Evolutionary conservation across 2,329 filamentous ascomycete genomes (phyloP).

Genomic region (Delphinella strobiligena): DNA sequence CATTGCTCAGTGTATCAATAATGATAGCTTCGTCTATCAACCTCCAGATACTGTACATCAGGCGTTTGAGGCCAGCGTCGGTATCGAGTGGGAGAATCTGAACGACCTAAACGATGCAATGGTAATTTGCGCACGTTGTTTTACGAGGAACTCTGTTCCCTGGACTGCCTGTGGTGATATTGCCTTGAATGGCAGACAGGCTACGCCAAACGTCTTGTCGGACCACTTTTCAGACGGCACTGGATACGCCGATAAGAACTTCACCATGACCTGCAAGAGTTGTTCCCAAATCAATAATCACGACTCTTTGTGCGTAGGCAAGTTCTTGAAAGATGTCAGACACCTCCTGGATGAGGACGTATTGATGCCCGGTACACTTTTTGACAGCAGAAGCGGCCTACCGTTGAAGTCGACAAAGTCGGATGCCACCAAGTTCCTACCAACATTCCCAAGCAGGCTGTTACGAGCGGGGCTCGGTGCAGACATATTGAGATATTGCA

Average conservation of each 20-base stretch:
- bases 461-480: slow-evolving; percentile 36
- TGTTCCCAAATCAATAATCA: slow-evolving; percentile 44
- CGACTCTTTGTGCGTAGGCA: slow-evolving; percentile 47
- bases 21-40: slow-evolving; percentile 44
- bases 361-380: slow-evolving; percentile 58
- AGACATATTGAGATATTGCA: slow-evolving; percentile 19
- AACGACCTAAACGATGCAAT: slow-evolving; percentile 38
- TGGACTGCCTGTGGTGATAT: slow-evolving; percentile 42
- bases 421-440: slow-evolving; percentile 24
- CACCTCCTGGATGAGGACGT: slow-evolving; percentile 32
- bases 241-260: slow-evolving; percentile 50
- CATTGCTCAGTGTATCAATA: slow-evolving; percentile 47
- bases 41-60: slow-evolving; percentile 32
- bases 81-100: slow-evolving; percentile 47
- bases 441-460: slow-evolving; percentile 14
- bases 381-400: slow-evolving; percentile 31
- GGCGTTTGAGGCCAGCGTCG: slow-evolving; percentile 38
- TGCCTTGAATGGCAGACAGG: not conserved
- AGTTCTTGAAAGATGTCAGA: slow-evolving; percentile 47
- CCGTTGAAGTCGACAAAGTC: slow-evolving; percentile 26
- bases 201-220: slow-evolving; percentile 24
- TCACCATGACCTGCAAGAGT: slow-evolving; percentile 36
- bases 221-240: slow-evolving; percentile 27
- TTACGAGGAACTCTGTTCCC: slow-evolving; percentile 29
- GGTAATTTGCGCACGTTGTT: slow-evolving; percentile 47